Base-by-base conservation (phyloP, 2,329 filamentous ascomycete genomes). In the Epicoccum sorghinum region DNA sequence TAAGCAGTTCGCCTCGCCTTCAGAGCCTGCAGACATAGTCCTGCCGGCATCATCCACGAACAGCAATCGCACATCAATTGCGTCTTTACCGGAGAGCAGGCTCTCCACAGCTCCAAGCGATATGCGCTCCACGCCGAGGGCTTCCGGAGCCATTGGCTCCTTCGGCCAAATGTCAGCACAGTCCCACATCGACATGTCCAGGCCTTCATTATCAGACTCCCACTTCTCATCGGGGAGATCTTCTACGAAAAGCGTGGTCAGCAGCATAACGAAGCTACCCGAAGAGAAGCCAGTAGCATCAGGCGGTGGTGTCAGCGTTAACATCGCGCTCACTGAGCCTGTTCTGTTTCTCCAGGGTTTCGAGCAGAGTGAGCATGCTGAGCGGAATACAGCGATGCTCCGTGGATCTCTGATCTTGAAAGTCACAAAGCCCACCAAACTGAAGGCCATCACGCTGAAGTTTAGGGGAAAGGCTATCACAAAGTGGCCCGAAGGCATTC, bases 401-500 rank as follows among this genome's bases (percentile, higher is more conserved):
- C 85, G 95, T 51, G 95, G 95, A 14, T 92, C 87, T 61, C 76
- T 99, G 51, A 88, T 90, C 66, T 73, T 99, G 35, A 88, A 88
- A 55, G 84, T 98, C 10, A 88, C 89, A 40, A 98, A 98, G 71
- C 89, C 90, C 61, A 86, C 92, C 41, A 99, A 99, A 77, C 87
- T 99, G 62, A 97, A 96, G 79, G 89, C 91, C 4, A 85, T 99
- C 23, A 92, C 89, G 5, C 80, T 99, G 47, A 93, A 90, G 66
- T 90, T 99, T 64, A 85, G 88, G 36, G 95, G 93, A 27, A 89
- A 87, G 70, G 91, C 92, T 3, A 85, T 89, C 60, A 98, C 95
- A 1, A 92, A 96, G 70, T 99, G 95, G 95, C 93, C 95, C 13
- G 95, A 98, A 78, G 91, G 86, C 84, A 95, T 98, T 27, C 93